Percentiles rank a stretch among this genome's conserved stretches.
These are phyloP conservation scores for Ceratobasidium papillatum DNA, from an alignment of 1,284 basidiomycete species.

Conservation along the genomic window DNA sequence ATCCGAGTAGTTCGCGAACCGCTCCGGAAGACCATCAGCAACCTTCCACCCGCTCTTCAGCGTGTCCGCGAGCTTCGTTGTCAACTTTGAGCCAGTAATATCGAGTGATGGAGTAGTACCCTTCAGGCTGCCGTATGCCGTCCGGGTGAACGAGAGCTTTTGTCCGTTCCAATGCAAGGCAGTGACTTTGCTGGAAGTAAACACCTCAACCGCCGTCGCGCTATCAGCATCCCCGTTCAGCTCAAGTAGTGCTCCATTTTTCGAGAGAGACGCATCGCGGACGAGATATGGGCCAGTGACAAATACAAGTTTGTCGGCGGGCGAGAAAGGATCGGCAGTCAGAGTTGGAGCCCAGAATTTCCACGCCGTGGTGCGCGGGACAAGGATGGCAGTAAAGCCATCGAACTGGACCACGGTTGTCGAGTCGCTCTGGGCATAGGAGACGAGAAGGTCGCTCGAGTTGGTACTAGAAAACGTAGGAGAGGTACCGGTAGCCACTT, in stretches of 20 bases:
- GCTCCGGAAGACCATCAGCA: constrained; percentile 40
- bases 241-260: constrained; percentile 45
- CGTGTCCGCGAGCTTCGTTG: constrained; percentile 13
- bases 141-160: constrained; percentile 22
- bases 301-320: constrained; percentile 40
- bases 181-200: constrained; percentile 39
- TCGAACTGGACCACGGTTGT: constrained; percentile 26
- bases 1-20: constrained; percentile 39
- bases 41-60: constrained; percentile 26
- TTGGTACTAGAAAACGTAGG: constrained; percentile 14
- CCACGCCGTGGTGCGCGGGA: constrained; percentile 39
- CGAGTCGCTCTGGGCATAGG: constrained; percentile 14
- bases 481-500: constrained; percentile 8
- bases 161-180: constrained; percentile 46
- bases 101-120: constrained; percentile 11
- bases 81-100: constrained; percentile 18
- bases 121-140: constrained; percentile 33
- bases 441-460: constrained; percentile 17
- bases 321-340: constrained; percentile 31
- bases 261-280: constrained; percentile 34
- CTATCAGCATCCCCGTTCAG: constrained; percentile 39
- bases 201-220: constrained; percentile 40
- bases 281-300: constrained; percentile 44
- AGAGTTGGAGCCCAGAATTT: constrained; percentile 37
- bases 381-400: constrained; percentile 28